Evolutionary conservation across 2,329 filamentous ascomycete genomes (phyloP).

Genomic region (Saccharata proteae): DNA sequence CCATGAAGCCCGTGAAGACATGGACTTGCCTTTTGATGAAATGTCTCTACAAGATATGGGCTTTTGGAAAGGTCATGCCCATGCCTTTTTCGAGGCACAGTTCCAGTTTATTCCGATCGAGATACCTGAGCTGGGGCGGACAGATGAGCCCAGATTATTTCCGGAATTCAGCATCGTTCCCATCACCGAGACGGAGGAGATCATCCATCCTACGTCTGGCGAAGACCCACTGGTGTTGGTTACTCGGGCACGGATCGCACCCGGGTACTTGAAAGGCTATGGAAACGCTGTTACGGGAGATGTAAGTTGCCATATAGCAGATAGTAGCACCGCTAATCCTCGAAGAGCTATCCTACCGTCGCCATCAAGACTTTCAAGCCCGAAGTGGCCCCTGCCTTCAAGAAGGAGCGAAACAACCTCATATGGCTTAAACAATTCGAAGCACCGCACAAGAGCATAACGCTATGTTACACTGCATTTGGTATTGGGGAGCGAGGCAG

Average conservation of each 20-base stretch:
- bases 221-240: background rate
- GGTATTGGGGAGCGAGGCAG: too few species aligned
- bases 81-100: background rate
- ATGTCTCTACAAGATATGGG: background rate
- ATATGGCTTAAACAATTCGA: too few species aligned
- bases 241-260: background rate
- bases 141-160: background rate
- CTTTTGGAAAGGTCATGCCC: constrained; percentile 2
- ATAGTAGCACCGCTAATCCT: background rate
- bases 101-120: background rate
- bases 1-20: background rate
- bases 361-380: background rate
- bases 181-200: background rate
- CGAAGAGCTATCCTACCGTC: background rate
- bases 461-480: too few species aligned
- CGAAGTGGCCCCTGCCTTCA: too few species aligned
- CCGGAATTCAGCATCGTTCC: background rate
- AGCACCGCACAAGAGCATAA: too few species aligned
- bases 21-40: background rate
- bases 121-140: background rate
- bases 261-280: background rate
- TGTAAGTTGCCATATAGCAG: background rate
- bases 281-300: background rate
- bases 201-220: background rate
- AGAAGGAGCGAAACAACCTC: too few species aligned